Conservation (phyloP, 371 early-diverging fungal species). For the Apophysomyces ossiformis region DNA sequence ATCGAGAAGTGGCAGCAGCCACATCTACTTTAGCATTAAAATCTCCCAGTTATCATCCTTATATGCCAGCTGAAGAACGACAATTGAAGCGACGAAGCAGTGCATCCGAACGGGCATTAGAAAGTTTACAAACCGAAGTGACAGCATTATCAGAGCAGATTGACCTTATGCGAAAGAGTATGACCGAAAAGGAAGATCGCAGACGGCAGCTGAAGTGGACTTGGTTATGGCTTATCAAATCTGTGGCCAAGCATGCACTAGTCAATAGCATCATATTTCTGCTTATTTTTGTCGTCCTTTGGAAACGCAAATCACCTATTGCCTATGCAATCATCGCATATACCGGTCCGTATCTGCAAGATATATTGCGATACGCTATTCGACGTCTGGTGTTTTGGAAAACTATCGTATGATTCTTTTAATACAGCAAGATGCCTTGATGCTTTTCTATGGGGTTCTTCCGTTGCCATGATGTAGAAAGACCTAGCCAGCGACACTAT, state of each 20-base stretch:
- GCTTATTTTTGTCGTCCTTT: slow-evolving; percentile 37
- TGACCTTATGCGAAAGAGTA: slow-evolving; percentile 34
- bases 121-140: slow-evolving; percentile 54
- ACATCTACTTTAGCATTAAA: slow-evolving; percentile 27
- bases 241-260: slow-evolving; percentile 36
- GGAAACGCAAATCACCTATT: slow-evolving; percentile 41
- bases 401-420: slow-evolving; percentile 30
- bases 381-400: slow-evolving; percentile 45
- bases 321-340: slow-evolving; percentile 39
- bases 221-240: slow-evolving; percentile 23
- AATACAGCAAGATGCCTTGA: no score
- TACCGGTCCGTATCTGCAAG: slow-evolving; percentile 31
- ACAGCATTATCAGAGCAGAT: slow-evolving; percentile 53
- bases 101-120: slow-evolving; percentile 42
- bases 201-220: slow-evolving; percentile 30
- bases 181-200: slow-evolving; percentile 32
- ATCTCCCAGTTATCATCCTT: slow-evolving; percentile 34
- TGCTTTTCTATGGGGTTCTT: no score
- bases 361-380: slow-evolving; percentile 25
- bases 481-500: no score
- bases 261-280: slow-evolving; percentile 39
- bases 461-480: no score
- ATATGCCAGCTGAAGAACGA: slow-evolving; percentile 12
- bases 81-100: slow-evolving; percentile 10
- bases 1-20: slow-evolving; percentile 48